Evolutionary conservation across 2,329 filamentous ascomycete genomes (phyloP).

Genomic region (Aspergillus oerlinghausenensis): DNA sequence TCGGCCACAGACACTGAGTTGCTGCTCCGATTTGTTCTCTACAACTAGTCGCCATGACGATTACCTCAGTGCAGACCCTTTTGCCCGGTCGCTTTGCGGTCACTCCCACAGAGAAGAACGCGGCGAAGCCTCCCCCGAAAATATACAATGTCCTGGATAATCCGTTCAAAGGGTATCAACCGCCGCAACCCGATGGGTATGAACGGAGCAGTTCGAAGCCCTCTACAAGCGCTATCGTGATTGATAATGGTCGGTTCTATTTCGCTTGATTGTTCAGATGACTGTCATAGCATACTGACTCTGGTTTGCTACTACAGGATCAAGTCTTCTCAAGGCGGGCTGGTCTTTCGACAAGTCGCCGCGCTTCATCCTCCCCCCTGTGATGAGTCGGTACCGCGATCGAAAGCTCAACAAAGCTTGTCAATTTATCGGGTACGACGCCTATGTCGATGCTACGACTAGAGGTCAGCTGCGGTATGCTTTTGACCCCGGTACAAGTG

Average conservation of each 20-base stretch:
- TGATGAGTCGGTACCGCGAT: slow-evolving; percentile 93
- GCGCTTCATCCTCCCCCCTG: slow-evolving; percentile 73
- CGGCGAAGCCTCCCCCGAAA: slow-evolving; percentile 52
- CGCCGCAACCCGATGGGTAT: slow-evolving; percentile 63
- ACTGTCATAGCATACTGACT: neutral
- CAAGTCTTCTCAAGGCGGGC: slow-evolving; percentile 81
- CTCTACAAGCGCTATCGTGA: slow-evolving; percentile 75
- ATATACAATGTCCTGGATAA: slow-evolving; percentile 54
- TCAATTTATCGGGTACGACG: slow-evolving; percentile 86
- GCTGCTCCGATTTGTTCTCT: slow-evolving; percentile 16
- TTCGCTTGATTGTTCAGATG: neutral
- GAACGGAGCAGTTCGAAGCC: slow-evolving; percentile 59
- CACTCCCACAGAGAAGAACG: slow-evolving; percentile 43
- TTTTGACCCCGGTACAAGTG: slow-evolving; percentile 84
- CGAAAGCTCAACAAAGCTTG: slow-evolving; percentile 89
- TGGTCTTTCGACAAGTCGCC: slow-evolving; percentile 92
- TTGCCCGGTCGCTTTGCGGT: slow-evolving; percentile 35
- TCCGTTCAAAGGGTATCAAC: slow-evolving; percentile 57
- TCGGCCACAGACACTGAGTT: slow-evolving; percentile 2
- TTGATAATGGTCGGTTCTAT: slow-evolving; percentile 78
- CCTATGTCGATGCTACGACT: slow-evolving; percentile 90
- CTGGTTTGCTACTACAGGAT: slow-evolving; percentile 54
- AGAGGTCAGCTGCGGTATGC: slow-evolving; percentile 84
- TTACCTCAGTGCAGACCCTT: slow-evolving; percentile 37
- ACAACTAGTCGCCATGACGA: slow-evolving; percentile 37